These are phyloP conservation scores for Trichoderma hamatum DNA, from an alignment of 2,329 filamentous ascomycete genomes.

Conservation along the genomic window DNA sequence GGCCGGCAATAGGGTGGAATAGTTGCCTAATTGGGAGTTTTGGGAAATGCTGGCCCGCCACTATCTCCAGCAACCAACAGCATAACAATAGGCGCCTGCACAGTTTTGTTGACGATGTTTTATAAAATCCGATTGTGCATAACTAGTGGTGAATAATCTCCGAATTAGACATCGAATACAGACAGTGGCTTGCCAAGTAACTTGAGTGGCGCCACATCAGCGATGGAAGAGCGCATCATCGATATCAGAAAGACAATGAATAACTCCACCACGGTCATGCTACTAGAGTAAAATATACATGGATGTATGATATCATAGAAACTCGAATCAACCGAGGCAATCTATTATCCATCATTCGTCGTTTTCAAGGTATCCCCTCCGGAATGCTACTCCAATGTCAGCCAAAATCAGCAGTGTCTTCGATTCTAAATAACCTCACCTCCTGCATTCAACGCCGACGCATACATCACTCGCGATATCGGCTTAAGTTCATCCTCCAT, in stretches of 20 bases:
- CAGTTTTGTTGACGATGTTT: not conserved
- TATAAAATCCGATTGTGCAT: not conserved
- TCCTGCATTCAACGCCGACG: constrained; percentile 57
- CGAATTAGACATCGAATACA: not conserved
- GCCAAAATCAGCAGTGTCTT: not conserved
- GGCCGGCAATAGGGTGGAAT: constrained; percentile 4
- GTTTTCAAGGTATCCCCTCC: constrained; percentile 18
- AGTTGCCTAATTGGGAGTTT: constrained; percentile 14
- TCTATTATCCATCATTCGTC: not conserved
- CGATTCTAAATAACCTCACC: constrained; percentile 45
- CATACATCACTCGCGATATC: constrained; percentile 61
- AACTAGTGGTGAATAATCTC: not conserved
- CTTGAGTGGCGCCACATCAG: not conserved
- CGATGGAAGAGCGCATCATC: too few species aligned
- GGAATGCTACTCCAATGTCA: constrained; percentile 23
- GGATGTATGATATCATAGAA: not conserved
- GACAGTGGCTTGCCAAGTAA: not conserved
- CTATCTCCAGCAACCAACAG: not conserved
- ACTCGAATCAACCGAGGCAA: not conserved
- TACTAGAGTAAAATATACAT: too few species aligned
- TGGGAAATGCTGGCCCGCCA: not conserved
- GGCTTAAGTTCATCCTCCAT: constrained; percentile 49
- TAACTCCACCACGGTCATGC: not conserved
- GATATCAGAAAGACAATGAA: not conserved
- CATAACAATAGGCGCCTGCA: not conserved